phyloP scores from a whole-genome alignment of 345 rosid species.

The Alliaria petiolata region DNA sequence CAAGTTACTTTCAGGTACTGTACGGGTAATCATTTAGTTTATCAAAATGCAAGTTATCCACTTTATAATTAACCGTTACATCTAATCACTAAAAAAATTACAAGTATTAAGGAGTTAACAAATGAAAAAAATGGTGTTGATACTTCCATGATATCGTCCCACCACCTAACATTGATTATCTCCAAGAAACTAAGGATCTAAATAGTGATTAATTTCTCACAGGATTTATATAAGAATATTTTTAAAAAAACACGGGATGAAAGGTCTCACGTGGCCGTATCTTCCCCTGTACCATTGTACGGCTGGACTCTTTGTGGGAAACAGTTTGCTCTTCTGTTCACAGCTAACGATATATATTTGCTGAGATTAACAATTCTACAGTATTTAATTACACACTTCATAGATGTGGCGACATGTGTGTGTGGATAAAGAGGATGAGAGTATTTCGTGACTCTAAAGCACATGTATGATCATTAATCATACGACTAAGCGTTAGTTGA shows the following conservation, averaged over 20 bases:
- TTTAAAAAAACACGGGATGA: too few species aligned
- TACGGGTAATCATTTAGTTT: background rate
- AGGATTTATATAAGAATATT: too few species aligned
- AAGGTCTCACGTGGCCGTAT: conserved; percentile 20
- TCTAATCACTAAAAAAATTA: background rate
- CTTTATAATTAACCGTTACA: background rate
- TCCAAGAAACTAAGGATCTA: too few species aligned
- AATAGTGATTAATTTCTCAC: too few species aligned
- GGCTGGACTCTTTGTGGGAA: conserved; percentile 25
- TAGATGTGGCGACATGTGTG: background rate
- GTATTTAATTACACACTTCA: background rate
- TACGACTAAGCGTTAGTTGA: too few species aligned
- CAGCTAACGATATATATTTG: conserved; percentile 13
- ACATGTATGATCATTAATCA: too few species aligned
- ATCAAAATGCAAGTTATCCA: background rate
- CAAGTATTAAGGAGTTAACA: background rate
- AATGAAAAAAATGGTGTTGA: background rate
- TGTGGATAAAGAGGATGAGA: background rate
- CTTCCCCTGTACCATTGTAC: conserved; percentile 12
- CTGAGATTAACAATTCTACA: background rate
- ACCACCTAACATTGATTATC: too few species aligned
- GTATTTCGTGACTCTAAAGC: background rate
- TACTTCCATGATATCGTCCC: background rate
- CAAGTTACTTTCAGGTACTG: background rate
- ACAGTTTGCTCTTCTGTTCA: too few species aligned